phyloP scores from a whole-genome alignment of 768 basidiomycete genomes.

The Podaxis sp. region DNA sequence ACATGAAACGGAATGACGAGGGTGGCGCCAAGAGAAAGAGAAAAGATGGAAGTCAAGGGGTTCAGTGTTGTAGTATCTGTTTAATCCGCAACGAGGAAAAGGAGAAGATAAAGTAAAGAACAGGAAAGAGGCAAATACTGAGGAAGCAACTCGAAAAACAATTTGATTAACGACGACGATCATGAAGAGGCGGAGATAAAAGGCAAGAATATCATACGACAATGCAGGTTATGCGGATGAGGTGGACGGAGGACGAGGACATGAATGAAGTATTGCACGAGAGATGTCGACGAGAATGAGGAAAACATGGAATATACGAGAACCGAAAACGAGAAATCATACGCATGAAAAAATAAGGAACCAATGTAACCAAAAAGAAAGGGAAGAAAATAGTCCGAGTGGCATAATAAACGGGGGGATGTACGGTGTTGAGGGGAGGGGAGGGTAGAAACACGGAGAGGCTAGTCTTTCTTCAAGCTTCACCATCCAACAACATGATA shows the following conservation, averaged over 20 bases:
- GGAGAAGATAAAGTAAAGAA: background rate
- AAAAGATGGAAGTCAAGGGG: background rate
- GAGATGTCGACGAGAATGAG: constrained; percentile 17
- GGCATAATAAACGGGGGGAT: background rate
- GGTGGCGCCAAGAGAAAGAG: background rate
- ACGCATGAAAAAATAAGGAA: background rate
- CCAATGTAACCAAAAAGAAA: constrained; percentile 12
- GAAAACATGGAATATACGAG: constrained; percentile 11
- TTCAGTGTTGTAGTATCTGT: constrained; percentile 1
- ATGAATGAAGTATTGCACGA: constrained; percentile 8
- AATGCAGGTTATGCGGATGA: background rate
- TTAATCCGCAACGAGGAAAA: background rate
- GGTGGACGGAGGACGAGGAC: background rate
- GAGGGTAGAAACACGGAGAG: background rate
- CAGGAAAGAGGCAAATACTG: background rate
- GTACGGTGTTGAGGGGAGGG: constrained; percentile 3
- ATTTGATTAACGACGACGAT: constrained; percentile 3
- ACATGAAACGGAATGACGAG: background rate
- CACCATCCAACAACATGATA: constrained; percentile 69
- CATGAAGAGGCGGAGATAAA: background rate
- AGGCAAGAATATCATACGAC: background rate
- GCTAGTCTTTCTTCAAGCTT: background rate
- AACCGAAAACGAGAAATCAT: constrained; percentile 8
- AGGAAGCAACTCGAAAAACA: constrained; percentile 10
- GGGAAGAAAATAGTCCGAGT: constrained; percentile 13